A percentile compares a stretch with the other conserved stretches of the same genome.
Evolutionary conservation across 2,329 filamentous ascomycete species (phyloP).

Genomic region (Fusarium nygamai): DNA sequence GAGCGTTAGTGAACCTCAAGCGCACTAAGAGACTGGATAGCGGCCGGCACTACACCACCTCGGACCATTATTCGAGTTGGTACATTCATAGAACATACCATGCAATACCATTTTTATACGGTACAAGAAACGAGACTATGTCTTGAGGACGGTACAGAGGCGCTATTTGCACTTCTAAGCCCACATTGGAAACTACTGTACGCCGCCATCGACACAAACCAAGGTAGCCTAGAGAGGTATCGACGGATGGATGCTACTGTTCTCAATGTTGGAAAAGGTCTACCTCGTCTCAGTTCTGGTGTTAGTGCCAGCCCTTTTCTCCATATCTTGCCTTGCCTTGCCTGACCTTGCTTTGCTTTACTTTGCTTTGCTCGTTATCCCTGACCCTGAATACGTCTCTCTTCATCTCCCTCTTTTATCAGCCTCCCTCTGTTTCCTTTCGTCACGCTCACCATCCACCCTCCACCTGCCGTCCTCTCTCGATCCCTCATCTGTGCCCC

Average conservation of each 20-base stretch:
- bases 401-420: constrained; percentile 32
- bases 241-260: constrained; percentile 2
- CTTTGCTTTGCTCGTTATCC: constrained; percentile 26
- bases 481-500: constrained; percentile 24
- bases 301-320: constrained; percentile 41
- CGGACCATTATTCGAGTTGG: constrained; percentile 23
- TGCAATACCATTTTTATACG: constrained; percentile 2
- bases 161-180: constrained; percentile 2
- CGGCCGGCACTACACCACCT: constrained; percentile 29
- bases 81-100: constrained; percentile 5
- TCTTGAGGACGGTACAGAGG: constrained; percentile 1
- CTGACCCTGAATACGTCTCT: constrained; percentile 31
- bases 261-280: constrained; percentile 13
- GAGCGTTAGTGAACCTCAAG: constrained; percentile 1
- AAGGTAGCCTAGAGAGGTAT: constrained; percentile 8
- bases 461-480: constrained; percentile 12
- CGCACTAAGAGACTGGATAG: constrained; percentile 23
- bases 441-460: constrained; percentile 14
- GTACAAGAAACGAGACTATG: background rate
- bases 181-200: constrained; percentile 22
- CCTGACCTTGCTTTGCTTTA: constrained; percentile 14
- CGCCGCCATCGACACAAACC: constrained; percentile 25
- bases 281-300: constrained; percentile 24
- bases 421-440: constrained; percentile 18
- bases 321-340: constrained; percentile 32